Base-by-base conservation (phyloP, 2,329 filamentous ascomycete genomes). In the Diaporthe australafricana region DNA sequence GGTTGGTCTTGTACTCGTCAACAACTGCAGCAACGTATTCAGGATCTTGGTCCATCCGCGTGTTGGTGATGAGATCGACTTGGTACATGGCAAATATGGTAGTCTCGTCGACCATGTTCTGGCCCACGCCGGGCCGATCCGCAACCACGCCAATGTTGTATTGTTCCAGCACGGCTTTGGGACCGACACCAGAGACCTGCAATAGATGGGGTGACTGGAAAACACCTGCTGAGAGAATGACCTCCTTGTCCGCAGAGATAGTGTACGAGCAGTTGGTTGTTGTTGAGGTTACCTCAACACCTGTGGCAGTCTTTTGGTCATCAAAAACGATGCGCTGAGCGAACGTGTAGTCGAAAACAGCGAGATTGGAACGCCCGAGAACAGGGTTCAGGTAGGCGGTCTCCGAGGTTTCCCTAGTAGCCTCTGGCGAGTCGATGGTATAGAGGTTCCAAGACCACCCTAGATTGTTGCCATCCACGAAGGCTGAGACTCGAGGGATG, bases 151-250 rank as follows among this genome's bases (percentile, higher is more conserved):
- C 0, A 72, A 75, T 68, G 83, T 81, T 16, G 72, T 73, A 48
- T 76, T 71, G 14, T 76, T 63, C 20, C 75, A 70, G 68, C 16
- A 55, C 0, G 8, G 38, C 67, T 2, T 30, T 55, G 3, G 71
- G 71, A 4, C 70, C 66, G 22, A 72, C 20, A 1, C 70, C 70
- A 17, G 77, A 79, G 2, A 80, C 75, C 75, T 78, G 76, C 12
- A 80, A 70, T 17, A 80, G 75, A 67, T 85, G 83, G 0, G 83
- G 84, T 0, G 81, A 83, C 47, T 83, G 81, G 70, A 84, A 83
- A 2, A 79, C 78, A 16, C 84, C 84, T 0, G 82, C 83, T 0
- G 83, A 83, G 1, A 86, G 68, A 32, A 86, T 83, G 38, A 85
- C 81, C 74, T 86, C 84, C 52, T 76, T 5, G 8, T 12, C 14